Percentiles rank a stretch among this genome's conserved stretches.
Evolutionary conservation across 2,329 filamentous ascomycete genomes (phyloP).

Genomic region (Talaromyces rugulosus): DNA sequence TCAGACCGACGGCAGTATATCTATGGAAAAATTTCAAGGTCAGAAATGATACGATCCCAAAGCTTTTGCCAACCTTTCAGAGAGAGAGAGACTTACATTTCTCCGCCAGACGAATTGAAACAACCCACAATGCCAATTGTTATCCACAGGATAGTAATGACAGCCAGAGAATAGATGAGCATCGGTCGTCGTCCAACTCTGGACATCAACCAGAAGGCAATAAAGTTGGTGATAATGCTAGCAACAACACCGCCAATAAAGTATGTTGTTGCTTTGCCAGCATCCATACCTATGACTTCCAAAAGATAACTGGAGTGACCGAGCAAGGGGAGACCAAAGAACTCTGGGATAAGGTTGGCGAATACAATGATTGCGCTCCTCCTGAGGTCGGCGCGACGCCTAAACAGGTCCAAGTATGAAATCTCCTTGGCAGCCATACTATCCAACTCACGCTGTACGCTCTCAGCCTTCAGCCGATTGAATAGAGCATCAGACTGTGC

Average conservation of each 20-base stretch:
- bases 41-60: neutral
- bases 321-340: constrained; percentile 46
- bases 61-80: neutral
- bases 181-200: constrained; percentile 39
- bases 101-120: neutral
- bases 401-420: neutral
- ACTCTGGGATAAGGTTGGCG: constrained; percentile 39
- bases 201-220: constrained; percentile 43
- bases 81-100: neutral
- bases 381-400: constrained; percentile 18
- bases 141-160: neutral
- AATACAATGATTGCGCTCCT: constrained; percentile 33
- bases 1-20: constrained; percentile 17
- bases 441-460: neutral
- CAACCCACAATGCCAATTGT: neutral
- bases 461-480: neutral
- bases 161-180: constrained; percentile 15
- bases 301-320: constrained; percentile 41
- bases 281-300: constrained; percentile 30
- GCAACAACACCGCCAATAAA: constrained; percentile 44
- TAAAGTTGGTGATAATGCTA: constrained; percentile 43
- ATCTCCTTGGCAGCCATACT: neutral
- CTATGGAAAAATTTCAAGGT: neutral
- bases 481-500: neutral
- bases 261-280: constrained; percentile 35